Evolutionary conservation across 2,329 filamentous ascomycete species (phyloP), one percentile per base, ranked within the genome.

Genomic region (Kalaharituber pfeilii): DNA sequence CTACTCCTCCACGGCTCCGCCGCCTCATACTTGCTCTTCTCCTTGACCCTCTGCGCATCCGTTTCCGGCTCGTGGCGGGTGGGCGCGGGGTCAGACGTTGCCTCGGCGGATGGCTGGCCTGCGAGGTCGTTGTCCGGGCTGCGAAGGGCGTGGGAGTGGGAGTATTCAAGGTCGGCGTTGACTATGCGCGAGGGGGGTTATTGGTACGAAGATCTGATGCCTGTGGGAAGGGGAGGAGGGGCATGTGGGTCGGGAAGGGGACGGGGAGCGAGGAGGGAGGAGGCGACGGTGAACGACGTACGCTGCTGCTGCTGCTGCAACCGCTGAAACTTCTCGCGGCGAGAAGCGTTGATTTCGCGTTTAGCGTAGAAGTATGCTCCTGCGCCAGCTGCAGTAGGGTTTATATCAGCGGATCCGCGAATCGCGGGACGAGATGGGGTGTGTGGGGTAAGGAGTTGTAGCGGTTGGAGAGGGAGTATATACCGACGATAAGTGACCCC

Each of bases 341-440:
- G 84, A 69, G 95, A 87, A 62, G 84, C 84, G 67, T 95, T 94
- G 76, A 98, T 94, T 68, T 81, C 82, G 66, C 79, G 77, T 75
- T 98, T 98, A 60, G 91, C 91, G 68, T 95, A 94, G 73, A 85
- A 87, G 75, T 96, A 98, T 65, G 89, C 87, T 59, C 82, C 85
- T 61, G 80, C 91, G 66, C 89, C 91, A 62, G 88, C 86, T 87
- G 66, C 24, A 51, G 47, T n/a, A n/a, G n/a, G n/a, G n/a, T n/a
- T n/a, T n/a, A n/a, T n/a, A n/a, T n/a, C n/a, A n/a, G n/a, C n/a
- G n/a, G 50, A 42, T 36, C 27, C 27, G 9, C 9, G n/a, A 49
- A 8, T 42, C 25, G 29, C 22, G 15, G 29, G 26, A 3, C 20
- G 13, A 24, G 8, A 5, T 51, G 26, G 27, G 50, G 54, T 27